Conservation (phyloP, 495 filamentous ascomycete species). For the Neurospora sp. region DNA sequence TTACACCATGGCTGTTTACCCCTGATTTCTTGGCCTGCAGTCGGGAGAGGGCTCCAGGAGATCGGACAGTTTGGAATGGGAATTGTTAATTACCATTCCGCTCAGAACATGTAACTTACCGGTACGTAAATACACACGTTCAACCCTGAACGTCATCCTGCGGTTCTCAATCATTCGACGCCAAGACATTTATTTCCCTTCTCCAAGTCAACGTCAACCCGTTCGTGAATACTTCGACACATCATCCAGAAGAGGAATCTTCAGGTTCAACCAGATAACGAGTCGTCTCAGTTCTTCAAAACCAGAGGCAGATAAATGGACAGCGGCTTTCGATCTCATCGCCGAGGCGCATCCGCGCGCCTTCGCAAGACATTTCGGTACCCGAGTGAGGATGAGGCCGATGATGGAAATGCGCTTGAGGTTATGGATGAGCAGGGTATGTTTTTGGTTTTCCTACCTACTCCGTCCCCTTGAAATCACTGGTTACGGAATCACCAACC, state of each 20-base stretch:
- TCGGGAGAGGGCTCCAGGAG: neutral
- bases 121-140: neutral
- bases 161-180: neutral
- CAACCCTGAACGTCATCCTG: neutral
- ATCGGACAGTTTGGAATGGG: neutral
- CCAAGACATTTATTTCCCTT: neutral
- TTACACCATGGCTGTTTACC: neutral
- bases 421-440: constrained; percentile 56
- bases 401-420: constrained; percentile 23
- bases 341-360: constrained; percentile 22
- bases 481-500: constrained; percentile 5
- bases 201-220: neutral
- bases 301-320: neutral
- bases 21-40: neutral
- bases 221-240: neutral
- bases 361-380: constrained; percentile 56
- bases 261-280: neutral
- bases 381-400: constrained; percentile 40
- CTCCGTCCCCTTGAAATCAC: neutral
- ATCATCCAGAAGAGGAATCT: neutral
- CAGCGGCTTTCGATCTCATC: neutral
- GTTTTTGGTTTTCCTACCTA: neutral
- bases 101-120: neutral
- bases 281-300: neutral
- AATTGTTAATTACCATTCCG: neutral